A percentile compares a stretch with the other conserved stretches of the same genome.
Evolutionary conservation across 2,329 filamentous ascomycete genomes (phyloP).

Genomic region (Colletotrichum sp.): DNA sequence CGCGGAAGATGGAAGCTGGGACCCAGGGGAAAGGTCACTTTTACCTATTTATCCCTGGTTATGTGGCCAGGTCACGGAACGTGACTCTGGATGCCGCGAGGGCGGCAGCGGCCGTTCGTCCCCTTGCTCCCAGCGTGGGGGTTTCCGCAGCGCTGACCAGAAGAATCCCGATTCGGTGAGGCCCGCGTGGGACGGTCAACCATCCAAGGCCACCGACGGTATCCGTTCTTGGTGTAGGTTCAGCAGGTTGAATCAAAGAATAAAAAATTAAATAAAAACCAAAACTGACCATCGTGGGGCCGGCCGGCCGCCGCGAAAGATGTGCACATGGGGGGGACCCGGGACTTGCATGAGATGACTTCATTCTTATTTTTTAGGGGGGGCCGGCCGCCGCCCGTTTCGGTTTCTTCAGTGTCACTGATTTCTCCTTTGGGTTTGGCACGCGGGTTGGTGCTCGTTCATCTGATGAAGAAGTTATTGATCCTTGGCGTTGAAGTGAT

Average conservation of each 20-base stretch:
- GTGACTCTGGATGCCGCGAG: not conserved
- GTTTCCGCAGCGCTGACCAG: not conserved
- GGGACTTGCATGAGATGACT: conserved; percentile 14
- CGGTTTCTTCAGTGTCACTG: not conserved
- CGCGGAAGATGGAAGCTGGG: not conserved
- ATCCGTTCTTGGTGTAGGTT: not conserved
- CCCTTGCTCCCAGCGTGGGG: not conserved
- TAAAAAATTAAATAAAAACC: not conserved
- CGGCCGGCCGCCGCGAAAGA: not conserved
- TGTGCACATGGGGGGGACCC: conserved; percentile 9
- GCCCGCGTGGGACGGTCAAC: not conserved
- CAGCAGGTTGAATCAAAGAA: not conserved
- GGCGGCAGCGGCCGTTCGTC: not conserved
- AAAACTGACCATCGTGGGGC: not conserved
- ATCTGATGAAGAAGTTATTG: not conserved
- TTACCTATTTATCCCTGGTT: not conserved
- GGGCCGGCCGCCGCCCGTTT: not conserved
- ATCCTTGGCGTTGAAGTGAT: not conserved
- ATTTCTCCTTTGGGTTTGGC: not conserved
- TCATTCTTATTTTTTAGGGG: not conserved
- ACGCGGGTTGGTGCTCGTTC: not conserved
- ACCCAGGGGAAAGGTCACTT: not conserved
- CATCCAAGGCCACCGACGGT: not conserved
- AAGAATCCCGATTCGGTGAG: not conserved
- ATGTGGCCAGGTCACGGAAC: not conserved